Evolutionary conservation across 495 filamentous ascomycete genomes (phyloP), one percentile per base, ranked within the genome.

Genomic region (Penicillium argentinense): DNA sequence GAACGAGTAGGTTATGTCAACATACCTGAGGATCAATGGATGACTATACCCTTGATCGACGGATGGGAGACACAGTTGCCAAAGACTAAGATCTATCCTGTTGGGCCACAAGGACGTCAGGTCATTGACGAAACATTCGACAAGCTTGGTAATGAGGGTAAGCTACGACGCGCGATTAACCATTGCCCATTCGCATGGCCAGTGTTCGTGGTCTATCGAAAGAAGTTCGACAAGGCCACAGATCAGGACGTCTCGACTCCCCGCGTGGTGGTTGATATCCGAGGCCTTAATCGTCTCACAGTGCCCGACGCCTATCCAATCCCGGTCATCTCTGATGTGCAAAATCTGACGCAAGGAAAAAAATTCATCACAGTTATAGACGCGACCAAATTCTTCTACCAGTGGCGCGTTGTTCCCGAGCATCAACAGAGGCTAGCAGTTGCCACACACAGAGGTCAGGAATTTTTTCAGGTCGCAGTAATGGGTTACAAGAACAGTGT

Each of bases 381-480:
- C 25, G 25, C 25, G 5, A 12, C 25, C 5, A 28, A 28, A 12
- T 6, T 28, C 6, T 42, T 42, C 19, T 42, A 42, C 39, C 22
- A 42, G 22, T 42, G 22, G 39, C 22, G 22, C 11, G 23, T 42
- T 23, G n/a, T 12, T 5, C 37, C 18, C 3, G 37, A 28, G 27
- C 2, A 42, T 16, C 9, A 13, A 3, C 13, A 27, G 9, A 7
- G 14, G 9, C 9, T 12, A 39, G 37, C 18, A 2, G 24, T 42
- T 42, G 29, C 29, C 24, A 16, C 39, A n/a, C n/a, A 42, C 13
- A 11, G 22, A 17, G 39, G 39, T n/a, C 29, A 42, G 14, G 39
- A 42, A 16, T 17, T 42, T 9, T 42, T 42, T 12, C 22, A 27
- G 4, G 13, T 42, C 5, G 13, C 14, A 16, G 29, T 28, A 21